Conservation (phyloP, 2,329 filamentous ascomycete species). For the Aspergillus ruber region DNA sequence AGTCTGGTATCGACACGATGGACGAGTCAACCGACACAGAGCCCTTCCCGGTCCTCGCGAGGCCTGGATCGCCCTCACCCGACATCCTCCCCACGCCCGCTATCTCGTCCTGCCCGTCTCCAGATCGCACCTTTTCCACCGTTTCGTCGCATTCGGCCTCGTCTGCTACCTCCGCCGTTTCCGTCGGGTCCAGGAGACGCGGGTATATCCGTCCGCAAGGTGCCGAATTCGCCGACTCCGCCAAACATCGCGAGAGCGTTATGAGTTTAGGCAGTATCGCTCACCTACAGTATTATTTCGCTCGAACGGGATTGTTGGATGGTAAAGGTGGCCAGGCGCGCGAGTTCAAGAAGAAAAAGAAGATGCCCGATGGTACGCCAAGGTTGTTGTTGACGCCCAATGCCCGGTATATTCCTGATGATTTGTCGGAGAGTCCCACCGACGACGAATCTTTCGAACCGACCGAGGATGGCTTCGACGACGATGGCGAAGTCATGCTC, state of each 20-base stretch:
- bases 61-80: conserved; percentile 33
- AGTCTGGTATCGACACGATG: conserved; percentile 10
- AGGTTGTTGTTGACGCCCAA: conserved; percentile 35
- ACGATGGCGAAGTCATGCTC: conserved; percentile 68
- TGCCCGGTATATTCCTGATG: conserved; percentile 30
- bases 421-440: conserved; percentile 46
- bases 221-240: conserved; percentile 84
- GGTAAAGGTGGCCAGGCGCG: conserved; percentile 85
- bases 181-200: conserved; percentile 51
- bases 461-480: conserved; percentile 46
- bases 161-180: conserved; percentile 37
- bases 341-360: conserved; percentile 54
- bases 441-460: conserved; percentile 30
- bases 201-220: conserved; percentile 85
- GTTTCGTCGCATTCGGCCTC: conserved; percentile 41
- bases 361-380: conserved; percentile 32
- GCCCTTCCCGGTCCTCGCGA: conserved; percentile 19
- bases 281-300: conserved; percentile 97
- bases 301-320: conserved; percentile 84
- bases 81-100: conserved; percentile 38
- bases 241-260: conserved; percentile 84
- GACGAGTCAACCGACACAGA: conserved; percentile 20
- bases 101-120: conserved; percentile 39
- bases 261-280: conserved; percentile 95
- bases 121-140: conserved; percentile 41